Conservation (phyloP, 345 rosid genomes). For the Excoecaria agallocha region DNA sequence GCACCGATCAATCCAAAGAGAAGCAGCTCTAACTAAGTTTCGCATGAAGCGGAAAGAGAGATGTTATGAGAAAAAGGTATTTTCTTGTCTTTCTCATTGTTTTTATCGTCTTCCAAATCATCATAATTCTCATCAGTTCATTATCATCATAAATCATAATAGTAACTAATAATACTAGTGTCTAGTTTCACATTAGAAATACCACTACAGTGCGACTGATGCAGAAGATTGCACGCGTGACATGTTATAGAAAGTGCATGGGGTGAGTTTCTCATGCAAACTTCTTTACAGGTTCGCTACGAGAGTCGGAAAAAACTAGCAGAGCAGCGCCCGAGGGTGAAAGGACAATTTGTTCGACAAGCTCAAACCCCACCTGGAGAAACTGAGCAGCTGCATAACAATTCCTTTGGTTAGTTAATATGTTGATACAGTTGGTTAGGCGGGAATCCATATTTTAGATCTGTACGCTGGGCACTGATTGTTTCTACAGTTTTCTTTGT, state of each 20-base stretch:
- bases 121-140: not conserved
- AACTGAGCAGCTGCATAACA: conserved; percentile 23
- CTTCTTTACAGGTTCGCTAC: conserved; percentile 58
- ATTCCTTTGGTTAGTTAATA: conserved; percentile 12
- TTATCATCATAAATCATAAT: not conserved
- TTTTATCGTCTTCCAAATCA: not conserved
- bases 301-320: conserved; percentile 75
- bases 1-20: conserved; percentile 59
- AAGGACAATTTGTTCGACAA: conserved; percentile 77
- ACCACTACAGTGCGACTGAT: not conserved
- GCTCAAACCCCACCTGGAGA: conserved; percentile 21
- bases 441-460: not conserved
- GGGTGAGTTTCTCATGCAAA: not conserved
- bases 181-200: not conserved
- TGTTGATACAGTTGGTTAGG: not conserved
- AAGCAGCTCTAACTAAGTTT: conserved; percentile 85
- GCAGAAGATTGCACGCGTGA: not conserved
- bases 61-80: conserved; percentile 91
- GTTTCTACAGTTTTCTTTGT: not conserved
- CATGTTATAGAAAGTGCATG: not conserved
- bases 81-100: not conserved
- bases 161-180: not conserved
- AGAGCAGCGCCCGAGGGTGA: conserved; percentile 69
- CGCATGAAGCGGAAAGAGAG: conserved; percentile 93
- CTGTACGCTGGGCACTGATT: not conserved